Base-by-base conservation (phyloP, 306 rosid species). In the Dryas alaskensis region DNA sequence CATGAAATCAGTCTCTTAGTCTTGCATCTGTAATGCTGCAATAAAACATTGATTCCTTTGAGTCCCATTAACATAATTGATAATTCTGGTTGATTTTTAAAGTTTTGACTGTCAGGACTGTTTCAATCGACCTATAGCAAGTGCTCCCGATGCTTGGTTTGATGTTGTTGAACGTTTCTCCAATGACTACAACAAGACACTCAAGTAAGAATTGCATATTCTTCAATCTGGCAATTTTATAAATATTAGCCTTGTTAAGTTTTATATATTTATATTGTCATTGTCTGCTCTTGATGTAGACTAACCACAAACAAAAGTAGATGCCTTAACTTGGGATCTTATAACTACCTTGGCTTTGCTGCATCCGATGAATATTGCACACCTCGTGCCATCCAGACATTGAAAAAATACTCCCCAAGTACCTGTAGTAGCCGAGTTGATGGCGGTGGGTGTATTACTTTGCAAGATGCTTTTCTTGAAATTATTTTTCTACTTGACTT, bases 61-160 rank as follows among this genome's bases (percentile, higher is more conserved):
- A 60, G 45, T 12, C 45, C n/a, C 43, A 2, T 31, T 27, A 31
- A 60, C 45, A 60, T 4, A 11, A 27, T 58, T 37, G 65, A 61
- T 39, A 61, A 40, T 61, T 39, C 67, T 61, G 67, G 25, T 22
- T 71, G 14, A 52, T 58, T 9, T 6, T 45, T 2, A 7, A 27
- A 22, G 67, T 72, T 58, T 25, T 11, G 45, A 59, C 45, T 46
- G 63, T 47, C 90, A 91, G 98, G 95, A 89, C 78, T 94, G 98
- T 80, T 94, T 94, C 77, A 97, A 97, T 49, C 87, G 98, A 69
- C 98, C 98, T 14, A 91, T 91, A 50, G 65, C 96, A 17, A 94
- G 97, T 79, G 96, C 97, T 78, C 98, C 97, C 42, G 97, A 94
- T 78, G 89, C 98, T 69, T 94, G 98, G 98, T 84, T 94, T 83